These are phyloP conservation scores for Metarhizium brunneum DNA, from an alignment of 2,329 filamentous ascomycete genomes.

Conservation along the genomic window DNA sequence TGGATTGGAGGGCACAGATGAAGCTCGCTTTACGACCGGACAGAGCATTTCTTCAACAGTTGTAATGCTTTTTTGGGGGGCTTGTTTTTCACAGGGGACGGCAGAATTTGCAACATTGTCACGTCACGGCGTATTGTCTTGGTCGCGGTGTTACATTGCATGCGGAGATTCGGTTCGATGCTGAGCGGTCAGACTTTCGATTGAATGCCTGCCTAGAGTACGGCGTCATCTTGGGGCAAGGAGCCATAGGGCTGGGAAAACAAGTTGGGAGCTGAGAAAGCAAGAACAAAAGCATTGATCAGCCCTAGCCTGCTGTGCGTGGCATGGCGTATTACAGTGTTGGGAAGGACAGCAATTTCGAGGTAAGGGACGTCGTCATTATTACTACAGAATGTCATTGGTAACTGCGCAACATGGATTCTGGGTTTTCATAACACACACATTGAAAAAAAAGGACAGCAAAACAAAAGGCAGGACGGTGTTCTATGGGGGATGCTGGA, in stretches of 20 bases:
- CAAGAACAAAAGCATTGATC: neutral
- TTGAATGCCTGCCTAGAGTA: neutral
- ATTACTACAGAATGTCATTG: slow-evolving; percentile 1
- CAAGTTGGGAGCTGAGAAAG: neutral
- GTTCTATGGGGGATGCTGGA: neutral
- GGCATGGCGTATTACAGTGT: neutral
- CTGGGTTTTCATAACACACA: neutral
- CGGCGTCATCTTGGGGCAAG: slow-evolving; percentile 4
- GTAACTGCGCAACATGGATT: neutral
- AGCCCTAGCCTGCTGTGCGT: neutral
- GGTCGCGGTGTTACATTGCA: slow-evolving; percentile 8
- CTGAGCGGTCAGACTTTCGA: neutral
- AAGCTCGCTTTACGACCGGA: slow-evolving; percentile 7
- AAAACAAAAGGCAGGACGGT: neutral
- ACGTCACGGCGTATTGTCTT: slow-evolving; percentile 10
- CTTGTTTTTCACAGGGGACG: slow-evolving; percentile 8
- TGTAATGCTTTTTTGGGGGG: slow-evolving; percentile 7
- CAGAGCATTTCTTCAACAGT: slow-evolving; percentile 10
- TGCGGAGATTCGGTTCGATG: slow-evolving; percentile 1
- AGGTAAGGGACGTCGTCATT: neutral
- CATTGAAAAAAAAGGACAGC: neutral
- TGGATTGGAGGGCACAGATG: slow-evolving; percentile 8
- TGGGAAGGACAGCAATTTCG: neutral
- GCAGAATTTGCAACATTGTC: slow-evolving; percentile 10
- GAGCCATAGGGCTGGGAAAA: neutral